Evolutionary conservation across 1,284 basidiomycete genomes (phyloP).

Genomic region (Meira nashicola): DNA sequence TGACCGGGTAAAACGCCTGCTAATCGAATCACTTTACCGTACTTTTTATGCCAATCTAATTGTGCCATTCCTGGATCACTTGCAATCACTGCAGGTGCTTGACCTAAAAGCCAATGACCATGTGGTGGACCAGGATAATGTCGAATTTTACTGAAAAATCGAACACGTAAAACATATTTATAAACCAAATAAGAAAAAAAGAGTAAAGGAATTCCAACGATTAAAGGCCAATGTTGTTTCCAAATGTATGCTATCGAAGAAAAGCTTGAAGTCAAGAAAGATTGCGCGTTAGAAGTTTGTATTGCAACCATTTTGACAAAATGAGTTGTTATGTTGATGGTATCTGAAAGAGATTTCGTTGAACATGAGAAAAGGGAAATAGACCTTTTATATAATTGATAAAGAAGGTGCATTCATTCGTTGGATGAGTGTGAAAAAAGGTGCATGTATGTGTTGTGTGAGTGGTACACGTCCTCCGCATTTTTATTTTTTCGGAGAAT

Average conservation of each 20-base stretch:
- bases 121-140: slow-evolving; percentile 8
- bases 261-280: not conserved
- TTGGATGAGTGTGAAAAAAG: no score
- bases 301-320: no score
- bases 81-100: not conserved
- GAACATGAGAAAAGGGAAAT: no score
- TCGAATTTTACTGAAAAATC: slow-evolving; percentile 8
- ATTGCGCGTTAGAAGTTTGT: not conserved
- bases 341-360: no score
- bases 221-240: not conserved
- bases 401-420: no score
- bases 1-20: slow-evolving; percentile 3
- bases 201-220: not conserved
- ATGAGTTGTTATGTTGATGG: no score
- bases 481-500: no score
- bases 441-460: no score
- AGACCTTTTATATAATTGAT: no score
- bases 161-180: slow-evolving; percentile 5
- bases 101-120: slow-evolving; percentile 12
- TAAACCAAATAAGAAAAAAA: slow-evolving; percentile 6
- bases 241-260: not conserved
- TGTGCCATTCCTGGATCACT: slow-evolving; percentile 9
- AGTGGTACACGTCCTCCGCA: no score
- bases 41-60: slow-evolving; percentile 16
- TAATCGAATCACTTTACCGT: not conserved